phyloP scores from a whole-genome alignment of 192 early-diverging fungal genomes.

The Mortierella antarctica region DNA sequence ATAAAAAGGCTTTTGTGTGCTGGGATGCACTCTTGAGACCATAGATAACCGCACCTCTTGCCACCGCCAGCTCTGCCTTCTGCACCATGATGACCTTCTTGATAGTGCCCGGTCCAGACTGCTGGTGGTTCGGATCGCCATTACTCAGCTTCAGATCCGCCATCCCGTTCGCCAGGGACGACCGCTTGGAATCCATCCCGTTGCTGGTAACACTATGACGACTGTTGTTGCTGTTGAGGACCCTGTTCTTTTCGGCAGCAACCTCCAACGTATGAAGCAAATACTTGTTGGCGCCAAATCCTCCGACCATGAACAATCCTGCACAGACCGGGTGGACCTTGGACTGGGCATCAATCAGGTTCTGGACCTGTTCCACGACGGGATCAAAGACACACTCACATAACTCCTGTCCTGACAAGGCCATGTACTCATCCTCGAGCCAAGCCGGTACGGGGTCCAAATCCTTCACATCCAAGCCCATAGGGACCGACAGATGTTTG shows the following conservation, averaged over 20 bases:
- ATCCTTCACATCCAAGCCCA: slow-evolving; percentile 52
- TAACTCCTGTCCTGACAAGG: slow-evolving; percentile 53
- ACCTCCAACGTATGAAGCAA: slow-evolving; percentile 30
- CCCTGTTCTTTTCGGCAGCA: slow-evolving; percentile 8
- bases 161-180: slow-evolving; percentile 17
- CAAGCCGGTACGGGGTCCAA: slow-evolving; percentile 36
- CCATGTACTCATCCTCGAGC: slow-evolving; percentile 56
- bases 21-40: slow-evolving; percentile 55
- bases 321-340: slow-evolving; percentile 45
- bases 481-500: slow-evolving; percentile 45
- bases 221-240: neutral
- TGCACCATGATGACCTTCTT: slow-evolving; percentile 52
- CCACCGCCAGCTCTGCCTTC: slow-evolving; percentile 50
- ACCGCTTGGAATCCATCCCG: slow-evolving; percentile 4
- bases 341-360: slow-evolving; percentile 51
- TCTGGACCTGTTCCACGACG: slow-evolving; percentile 51
- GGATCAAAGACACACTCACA: slow-evolving; percentile 62
- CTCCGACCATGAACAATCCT: slow-evolving; percentile 63
- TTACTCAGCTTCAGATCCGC: slow-evolving; percentile 35
- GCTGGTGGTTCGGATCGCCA: neutral
- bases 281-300: slow-evolving; percentile 63
- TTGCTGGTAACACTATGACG: neutral
- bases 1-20: slow-evolving; percentile 46
- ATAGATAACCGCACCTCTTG: slow-evolving; percentile 53
- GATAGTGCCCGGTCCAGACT: slow-evolving; percentile 21